Evolutionary conservation across 805 yeast genomes (phyloP), one percentile per base, ranked within the genome.

Genomic region (Ogataea paraovalis): DNA sequence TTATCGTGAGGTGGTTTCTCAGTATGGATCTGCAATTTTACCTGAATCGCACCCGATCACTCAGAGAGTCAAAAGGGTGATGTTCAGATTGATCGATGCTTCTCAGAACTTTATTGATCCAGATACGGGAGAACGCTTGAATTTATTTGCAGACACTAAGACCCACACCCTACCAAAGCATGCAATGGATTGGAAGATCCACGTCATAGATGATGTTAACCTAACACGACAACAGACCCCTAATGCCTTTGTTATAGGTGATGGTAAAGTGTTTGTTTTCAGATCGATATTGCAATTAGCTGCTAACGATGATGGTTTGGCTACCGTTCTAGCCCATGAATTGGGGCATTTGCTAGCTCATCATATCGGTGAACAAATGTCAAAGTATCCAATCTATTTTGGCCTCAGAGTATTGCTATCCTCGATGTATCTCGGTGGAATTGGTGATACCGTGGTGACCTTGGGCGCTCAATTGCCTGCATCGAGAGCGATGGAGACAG

Each of bases 241-340:
- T 2, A 94, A 94, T 68, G 99, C 99, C 1, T 92, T 94, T 68
- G 96, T 94, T 18, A 72, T 94, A 32, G 98, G 98, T 19, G 92
- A 94, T 51, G 99, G 99, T 6, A 91, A 91, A 65, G 96, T 94
- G 39, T 94, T 94, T 67, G 90, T 94, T 18, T 88, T 87, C 60
- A 74, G 84, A 41, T 79, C 87, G 9, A 87, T 94, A 37, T 62
- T 94, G 41, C 85, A 87, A 1, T 79, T 94, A 27, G 84, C 96
- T 64, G 69, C 71, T 22, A 82, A 87, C 60, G 95, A 89, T 44
- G 95, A 89, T 62, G 97, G 97, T 2, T 68, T 94, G 40, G 98
- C 98, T n/a, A 90, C 98, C 0, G 97, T 94, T 2, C 70, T 94
- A 41, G 73, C 96, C 0, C 99, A 94, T 64, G 99, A 94, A 59